Evolutionary conservation across 2,329 filamentous ascomycete species (phyloP), one percentile per base, ranked within the genome.

Genomic region (Monilinia vaccinii-corymbosi): DNA sequence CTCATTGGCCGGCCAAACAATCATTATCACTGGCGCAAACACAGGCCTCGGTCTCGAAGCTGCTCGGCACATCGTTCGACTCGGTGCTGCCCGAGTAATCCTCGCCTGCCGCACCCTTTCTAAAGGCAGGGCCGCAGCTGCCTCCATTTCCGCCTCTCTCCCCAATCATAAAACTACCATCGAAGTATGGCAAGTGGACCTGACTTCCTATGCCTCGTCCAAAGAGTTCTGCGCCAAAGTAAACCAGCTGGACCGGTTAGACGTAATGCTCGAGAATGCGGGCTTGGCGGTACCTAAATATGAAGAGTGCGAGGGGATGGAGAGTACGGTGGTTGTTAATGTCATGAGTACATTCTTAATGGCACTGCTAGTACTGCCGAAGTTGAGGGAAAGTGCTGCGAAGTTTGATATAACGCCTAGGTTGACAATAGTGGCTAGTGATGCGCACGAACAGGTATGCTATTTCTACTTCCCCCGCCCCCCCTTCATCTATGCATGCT

Each of bases 161-260:
- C 25, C 47, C 58, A 16, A 62, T 34, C 44, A 32, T 4, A 65
- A 62, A 16, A 56, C 51, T 13, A 56, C 65, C 11, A 47, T 68
- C 13, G 66, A 81, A 47, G 78, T 81, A 14, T 83, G 79, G 79
- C 58, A 72, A 13, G 65, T 83, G 5, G 80, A 83, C 65, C 73
- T 82, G 64, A 66, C 65, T 16, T 75, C 72, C 21, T 79, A 78
- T 64, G 73, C 74, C 4, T 78, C 75, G 36, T 74, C 82, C 42
- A 69, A 72, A 55, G 69, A 67, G 1, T 82, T 84, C 61, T 75
- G 72, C 3, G 65, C 56, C 1, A 72, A 73, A 2, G 67, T 73
- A 1, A 61, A 51, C 4, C 67, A 73, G n/a, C 69, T 80, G 16
- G 63, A 72, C 1, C 73, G 76, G 3, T 60, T 82, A 9, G 78